Base-by-base conservation (phyloP, 2,329 filamentous ascomycete genomes). In the Phoma sp. region DNA sequence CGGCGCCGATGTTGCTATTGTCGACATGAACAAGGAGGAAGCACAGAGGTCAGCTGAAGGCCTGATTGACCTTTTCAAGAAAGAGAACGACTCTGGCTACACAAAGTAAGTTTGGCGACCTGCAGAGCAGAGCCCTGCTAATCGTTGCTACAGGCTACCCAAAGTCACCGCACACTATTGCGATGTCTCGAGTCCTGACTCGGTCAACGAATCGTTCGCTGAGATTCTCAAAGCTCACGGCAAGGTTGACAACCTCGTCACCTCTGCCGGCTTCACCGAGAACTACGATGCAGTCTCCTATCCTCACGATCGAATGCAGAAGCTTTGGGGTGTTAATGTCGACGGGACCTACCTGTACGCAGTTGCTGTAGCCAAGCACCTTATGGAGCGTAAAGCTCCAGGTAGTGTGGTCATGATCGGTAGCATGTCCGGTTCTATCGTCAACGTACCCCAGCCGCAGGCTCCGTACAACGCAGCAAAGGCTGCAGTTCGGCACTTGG, bases 351-450 rank as follows among this genome's bases (percentile, higher is more conserved):
- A 96, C 74, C 81, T 96, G 32, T 96, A 93, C 71, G 90, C 93
- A 3, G 89, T 88, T 23, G 86, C 85, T 4, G 89, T 96, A 7
- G 93, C 93, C 29, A 90, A 90, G 72, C 93, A 97, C 71, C 79
- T 97, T 59, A 95, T 96, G 86, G 87, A 88, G 71, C 86, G 90
- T 68, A 87, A 93, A 72, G 80, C 83, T 4, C 80, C 85, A 0
- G 93, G 93, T 38, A 95, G 89, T 78, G 93, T 98, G 74, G 91
- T 97, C 66, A 89, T 96, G 80, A 95, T 96, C 68, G 93, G 93
- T 25, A 95, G 89, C 83, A 98, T 98, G 93, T 93, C 89, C 46
- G 93, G 93, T 39, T 79, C 88, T 50, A 93, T 98, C 67, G 93
- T 98, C 76, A 98, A 98, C 70, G 89, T 97, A 7, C 93, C 93